Conservation (phyloP, 176 grass and related monocot genomes). For the Triticum turgidum region DNA sequence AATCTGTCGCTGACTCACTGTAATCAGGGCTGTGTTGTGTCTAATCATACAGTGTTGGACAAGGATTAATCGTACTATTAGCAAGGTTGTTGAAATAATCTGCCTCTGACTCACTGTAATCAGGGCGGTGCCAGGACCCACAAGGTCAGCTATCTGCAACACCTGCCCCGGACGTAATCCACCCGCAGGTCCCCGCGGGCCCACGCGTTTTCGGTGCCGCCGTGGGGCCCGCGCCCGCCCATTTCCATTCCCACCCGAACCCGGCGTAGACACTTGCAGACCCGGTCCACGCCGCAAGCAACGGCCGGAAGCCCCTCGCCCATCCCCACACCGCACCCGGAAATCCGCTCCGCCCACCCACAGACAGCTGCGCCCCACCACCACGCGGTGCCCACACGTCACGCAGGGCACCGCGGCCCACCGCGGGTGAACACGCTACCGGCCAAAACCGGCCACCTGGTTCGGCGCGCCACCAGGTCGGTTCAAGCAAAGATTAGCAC, state of each 20-base stretch:
- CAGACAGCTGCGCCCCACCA: neutral
- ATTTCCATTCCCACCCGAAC: neutral
- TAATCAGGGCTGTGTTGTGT: no score
- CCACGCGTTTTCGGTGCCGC: constrained; percentile 11
- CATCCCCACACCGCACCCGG: neutral
- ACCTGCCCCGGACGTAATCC: neutral
- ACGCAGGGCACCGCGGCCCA: rapidly evolving
- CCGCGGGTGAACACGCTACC: neutral
- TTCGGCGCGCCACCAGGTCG: neutral
- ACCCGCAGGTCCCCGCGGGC: no score
- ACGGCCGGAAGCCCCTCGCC: neutral
- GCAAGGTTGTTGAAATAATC: no score
- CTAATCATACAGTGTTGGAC: no score
- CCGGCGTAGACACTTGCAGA: neutral
- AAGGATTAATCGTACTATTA: no score
- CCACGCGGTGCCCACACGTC: neutral
- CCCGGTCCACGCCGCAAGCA: neutral
- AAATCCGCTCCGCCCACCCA: neutral
- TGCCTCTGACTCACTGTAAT: neutral
- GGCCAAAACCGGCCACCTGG: constrained; percentile 4
- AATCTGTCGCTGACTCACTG: no score
- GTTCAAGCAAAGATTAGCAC: neutral
- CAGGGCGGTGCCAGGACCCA: neutral
- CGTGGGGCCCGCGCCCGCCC: neutral
- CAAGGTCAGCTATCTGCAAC: neutral